Evolutionary conservation across 1,284 basidiomycete genomes (phyloP), one percentile per base, ranked within the genome.

Genomic region (Ceratobasidium sp.): DNA sequence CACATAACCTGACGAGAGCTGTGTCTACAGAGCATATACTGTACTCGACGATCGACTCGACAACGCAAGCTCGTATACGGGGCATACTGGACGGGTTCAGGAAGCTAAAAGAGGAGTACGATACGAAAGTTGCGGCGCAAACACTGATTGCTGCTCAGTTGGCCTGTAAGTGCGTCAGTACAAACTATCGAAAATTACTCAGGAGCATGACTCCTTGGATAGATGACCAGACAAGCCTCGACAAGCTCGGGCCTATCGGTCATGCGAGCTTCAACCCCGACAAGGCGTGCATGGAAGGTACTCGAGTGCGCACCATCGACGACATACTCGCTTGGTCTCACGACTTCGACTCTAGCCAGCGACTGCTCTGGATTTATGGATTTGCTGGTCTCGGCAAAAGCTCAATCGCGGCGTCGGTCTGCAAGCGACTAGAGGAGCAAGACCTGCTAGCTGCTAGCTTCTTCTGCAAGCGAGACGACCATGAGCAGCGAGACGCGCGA

Each of bases 401-500:
- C 23, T 80, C 80, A 3, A 81, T 82, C 38, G 80, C 82, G 10
- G 48, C 78, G 56, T 81, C 83, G 0, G 62, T 83, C 6, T 81
- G 81, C 38, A 56, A 80, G 5, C 23, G 73, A 1, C 78, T 74
- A 26, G 42, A 70, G 5, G 44, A 26, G 13, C 23, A 69, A 33
- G 65, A 75, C 1, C 46, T 28, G 7, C 82, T 84, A 1, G 83
- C 82, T 6, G 83, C 83, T 0, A 83, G 80, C 10, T 68, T 64
- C n/a, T 85, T 84, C 80, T 85, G 83, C 66, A 82, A 83, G 13
- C 80, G 84, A 0, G 81, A 77, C 56, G 46, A 42, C 26, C 59
- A 50, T 1, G 46, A 66, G 5, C 46, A 59, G n/a, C 68, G 54
- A 23, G 61, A 67, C 15, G 73, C 78, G 13, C 17, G 40, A 6